A percentile compares a stretch with the other conserved stretches of the same genome.
Evolutionary conservation across 2,329 filamentous ascomycete genomes (phyloP).

Genomic region (Keithomyces neogunnii): DNA sequence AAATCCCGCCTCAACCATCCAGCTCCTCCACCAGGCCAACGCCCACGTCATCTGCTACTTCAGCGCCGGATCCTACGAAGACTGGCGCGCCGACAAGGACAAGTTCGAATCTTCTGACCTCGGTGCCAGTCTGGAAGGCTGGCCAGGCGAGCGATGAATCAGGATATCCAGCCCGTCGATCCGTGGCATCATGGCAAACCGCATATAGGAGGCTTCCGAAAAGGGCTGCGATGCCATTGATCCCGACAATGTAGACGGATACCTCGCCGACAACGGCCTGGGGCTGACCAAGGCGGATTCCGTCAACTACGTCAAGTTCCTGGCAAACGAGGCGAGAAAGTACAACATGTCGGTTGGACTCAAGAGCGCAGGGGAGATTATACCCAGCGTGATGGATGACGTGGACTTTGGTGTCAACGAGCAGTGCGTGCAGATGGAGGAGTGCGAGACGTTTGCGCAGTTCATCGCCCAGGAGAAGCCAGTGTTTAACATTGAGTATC

Average conservation of each 20-base stretch:
- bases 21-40: slow-evolving; percentile 41
- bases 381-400: slow-evolving; percentile 34
- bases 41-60: slow-evolving; percentile 69
- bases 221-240: slow-evolving; percentile 64
- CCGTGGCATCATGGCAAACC: slow-evolving; percentile 53
- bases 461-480: slow-evolving; percentile 56
- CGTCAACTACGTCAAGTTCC: slow-evolving; percentile 50
- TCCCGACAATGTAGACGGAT: slow-evolving; percentile 63
- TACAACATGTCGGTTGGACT: slow-evolving; percentile 55
- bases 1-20: slow-evolving; percentile 32
- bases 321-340: slow-evolving; percentile 43
- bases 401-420: slow-evolving; percentile 64
- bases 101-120: slow-evolving; percentile 47
- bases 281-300: slow-evolving; percentile 43
- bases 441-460: slow-evolving; percentile 48
- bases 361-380: slow-evolving; percentile 59
- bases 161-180: slow-evolving; percentile 43
- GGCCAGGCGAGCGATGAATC: slow-evolving; percentile 59
- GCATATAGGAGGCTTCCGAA: slow-evolving; percentile 48
- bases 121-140: slow-evolving; percentile 51
- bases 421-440: slow-evolving; percentile 52
- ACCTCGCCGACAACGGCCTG: slow-evolving; percentile 46
- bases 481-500: slow-evolving; percentile 68
- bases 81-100: slow-evolving; percentile 48
- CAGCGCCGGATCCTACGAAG: slow-evolving; percentile 58